Conservation (phyloP, 768 basidiomycete genomes). For the Trametes cubensis region DNA sequence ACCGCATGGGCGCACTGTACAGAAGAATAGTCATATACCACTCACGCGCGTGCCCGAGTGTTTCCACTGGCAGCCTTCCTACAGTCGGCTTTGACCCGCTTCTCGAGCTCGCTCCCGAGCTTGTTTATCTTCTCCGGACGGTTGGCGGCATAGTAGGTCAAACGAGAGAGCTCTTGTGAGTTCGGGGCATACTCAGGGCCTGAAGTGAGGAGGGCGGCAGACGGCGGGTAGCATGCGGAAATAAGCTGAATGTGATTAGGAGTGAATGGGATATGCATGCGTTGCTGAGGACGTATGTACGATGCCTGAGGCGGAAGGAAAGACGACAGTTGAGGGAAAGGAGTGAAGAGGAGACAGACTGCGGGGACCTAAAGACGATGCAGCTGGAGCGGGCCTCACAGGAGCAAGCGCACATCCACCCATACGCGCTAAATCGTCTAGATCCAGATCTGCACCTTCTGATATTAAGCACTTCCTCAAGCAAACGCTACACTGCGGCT, state of each 20-base stretch:
- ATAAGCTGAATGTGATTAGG: conserved; percentile 85
- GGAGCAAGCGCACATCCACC: too few relatives aligned
- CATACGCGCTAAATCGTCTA: too few relatives aligned
- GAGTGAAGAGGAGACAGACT: conserved; percentile 17
- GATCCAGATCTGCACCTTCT: too few relatives aligned
- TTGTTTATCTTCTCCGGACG: conserved; percentile 80
- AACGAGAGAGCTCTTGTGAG: conserved; percentile 79
- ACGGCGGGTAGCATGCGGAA: conserved; percentile 83
- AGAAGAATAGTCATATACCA: conserved; percentile 20
- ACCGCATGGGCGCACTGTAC: conserved; percentile 5
- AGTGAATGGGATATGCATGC: conserved; percentile 76
- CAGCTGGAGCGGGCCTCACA: too few relatives aligned
- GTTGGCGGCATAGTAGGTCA: conserved; percentile 88
- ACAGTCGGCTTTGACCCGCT: conserved; percentile 64
- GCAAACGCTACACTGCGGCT: too few relatives aligned
- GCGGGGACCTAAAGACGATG: neutral
- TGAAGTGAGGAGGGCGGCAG: conserved; percentile 70
- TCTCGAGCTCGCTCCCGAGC: conserved; percentile 75
- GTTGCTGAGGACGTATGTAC: conserved; percentile 32
- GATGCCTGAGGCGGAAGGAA: conserved; percentile 45
- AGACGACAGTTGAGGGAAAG: conserved; percentile 18
- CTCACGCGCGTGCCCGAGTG: conserved; percentile 77
- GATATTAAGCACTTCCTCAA: too few relatives aligned
- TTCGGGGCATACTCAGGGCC: conserved; percentile 82
- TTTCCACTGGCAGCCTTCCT: conserved; percentile 76